Base-by-base conservation (phyloP, 2,329 filamentous ascomycete species). In the Elsinoe australis region DNA sequence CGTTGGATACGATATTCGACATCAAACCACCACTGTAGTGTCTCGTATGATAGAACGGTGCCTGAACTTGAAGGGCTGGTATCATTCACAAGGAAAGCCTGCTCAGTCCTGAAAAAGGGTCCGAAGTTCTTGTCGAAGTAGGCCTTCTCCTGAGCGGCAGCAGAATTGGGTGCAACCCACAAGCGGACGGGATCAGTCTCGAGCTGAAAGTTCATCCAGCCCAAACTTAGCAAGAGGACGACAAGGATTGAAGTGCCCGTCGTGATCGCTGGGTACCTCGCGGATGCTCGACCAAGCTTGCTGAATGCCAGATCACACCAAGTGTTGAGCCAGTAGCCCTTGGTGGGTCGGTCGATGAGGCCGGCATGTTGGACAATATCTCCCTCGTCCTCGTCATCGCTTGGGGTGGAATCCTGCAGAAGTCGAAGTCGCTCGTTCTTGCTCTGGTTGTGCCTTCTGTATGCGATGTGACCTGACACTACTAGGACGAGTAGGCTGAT, bases 121-220 rank as follows among this genome's bases (percentile, higher is more conserved):
- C 92, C 94, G 62, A 98, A 98, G 57, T 87, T 88, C 28, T 78
- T 65, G 62, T 98, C 94, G 55, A 96, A 98, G 62, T 94, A 98
- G 1, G 77, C 76, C 69, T 98, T 98, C 63, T 98, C 90, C 61
- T 87, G 78, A 0, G 92, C 92, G 15, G 94, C 90, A 41, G 82
- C 79, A 3, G 92, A 96, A 6, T 85, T 84, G 5, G 92, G 92
- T 58, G 90, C 89, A n/a, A 98, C 92, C 92, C 92, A 98, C 6
- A 98, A 71, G 39, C 85, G 81, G 8, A 94, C 92, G 4, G 92
- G 92, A 53, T 96, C 85, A 17, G 75, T 85, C 65, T 96, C 92
- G 28, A 98, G 74, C n/a, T 85, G 76, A 59, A 98, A 98, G 35
- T 79, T 79, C 51, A 92, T 70, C 87, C 87, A 94, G 1, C 92